These are phyloP conservation scores for Acanthamoeba sp. DNA, from an alignment of 208 protist genomes.

Conservation along the genomic window DNA sequence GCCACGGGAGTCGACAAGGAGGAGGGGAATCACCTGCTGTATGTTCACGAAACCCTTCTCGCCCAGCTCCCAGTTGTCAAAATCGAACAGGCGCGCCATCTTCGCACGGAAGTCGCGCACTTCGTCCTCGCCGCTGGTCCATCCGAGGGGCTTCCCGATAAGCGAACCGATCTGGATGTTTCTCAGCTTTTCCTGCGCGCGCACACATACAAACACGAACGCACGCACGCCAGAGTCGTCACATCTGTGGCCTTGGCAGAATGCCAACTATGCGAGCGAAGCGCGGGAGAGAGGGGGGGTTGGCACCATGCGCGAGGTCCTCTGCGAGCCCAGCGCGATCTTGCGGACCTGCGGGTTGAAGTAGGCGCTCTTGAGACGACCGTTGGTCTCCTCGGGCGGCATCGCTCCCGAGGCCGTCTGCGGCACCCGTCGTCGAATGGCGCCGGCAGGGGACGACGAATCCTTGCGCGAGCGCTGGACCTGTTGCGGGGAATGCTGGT, in stretches of 20 bases:
- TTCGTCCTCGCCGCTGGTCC: conserved; percentile 37
- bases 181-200: conserved; percentile 15
- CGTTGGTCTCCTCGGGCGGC: neutral
- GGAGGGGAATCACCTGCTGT: neutral
- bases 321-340: neutral
- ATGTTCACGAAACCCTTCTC: conserved; percentile 1
- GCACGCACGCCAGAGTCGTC: neutral
- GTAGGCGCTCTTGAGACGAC: neutral
- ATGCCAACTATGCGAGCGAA: neutral
- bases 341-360: conserved; percentile 22
- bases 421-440: no score
- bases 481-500: neutral
- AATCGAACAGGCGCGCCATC: conserved; percentile 16
- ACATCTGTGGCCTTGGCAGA: neutral
- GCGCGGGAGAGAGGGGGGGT: neutral
- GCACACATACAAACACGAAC: neutral
- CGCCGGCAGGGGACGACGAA: neutral
- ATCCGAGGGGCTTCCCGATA: conserved; percentile 29
- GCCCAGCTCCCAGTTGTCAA: conserved; percentile 27
- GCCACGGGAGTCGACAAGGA: no score
- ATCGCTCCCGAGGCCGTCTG: no score
- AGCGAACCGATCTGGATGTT: conserved; percentile 43
- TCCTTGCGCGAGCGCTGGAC: neutral
- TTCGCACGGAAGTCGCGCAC: conserved; percentile 19
- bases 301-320: neutral